phyloP scores from a whole-genome alignment of 73 alveolate genomes.

The Effrenium voratum region DNA sequence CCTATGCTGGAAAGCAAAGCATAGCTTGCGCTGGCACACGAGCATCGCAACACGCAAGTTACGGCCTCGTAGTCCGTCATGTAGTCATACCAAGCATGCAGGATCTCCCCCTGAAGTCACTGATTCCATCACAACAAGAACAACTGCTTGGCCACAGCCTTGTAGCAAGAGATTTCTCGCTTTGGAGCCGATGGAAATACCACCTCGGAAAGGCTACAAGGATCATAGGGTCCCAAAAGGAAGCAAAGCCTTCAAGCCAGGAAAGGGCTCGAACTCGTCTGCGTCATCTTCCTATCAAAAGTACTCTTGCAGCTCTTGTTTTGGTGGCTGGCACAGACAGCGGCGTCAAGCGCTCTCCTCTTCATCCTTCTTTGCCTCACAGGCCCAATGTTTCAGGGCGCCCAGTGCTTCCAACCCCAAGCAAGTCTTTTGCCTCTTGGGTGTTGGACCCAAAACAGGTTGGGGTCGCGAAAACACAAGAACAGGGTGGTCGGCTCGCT shows the following conservation, averaged over 20 bases:
- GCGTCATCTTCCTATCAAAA: too few species aligned
- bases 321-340: too few species aligned
- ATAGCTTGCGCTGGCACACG: neutral
- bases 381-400: neutral
- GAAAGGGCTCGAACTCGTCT: conserved; percentile 85
- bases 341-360: neutral
- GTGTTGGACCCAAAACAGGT: neutral
- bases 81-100: conserved; percentile 88
- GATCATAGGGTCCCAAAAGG: neutral
- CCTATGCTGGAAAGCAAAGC: neutral
- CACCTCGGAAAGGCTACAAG: conserved; percentile 3
- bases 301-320: too few species aligned
- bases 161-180: conserved; percentile 59
- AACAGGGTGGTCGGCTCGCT: neutral
- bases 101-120: conserved; percentile 49
- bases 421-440: conserved; percentile 5
- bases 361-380: conserved; percentile 41
- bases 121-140: neutral
- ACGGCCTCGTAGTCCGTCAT: conserved; percentile 82
- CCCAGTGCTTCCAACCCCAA: too few species aligned
- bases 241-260: conserved; percentile 45
- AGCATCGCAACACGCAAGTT: neutral
- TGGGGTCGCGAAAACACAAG: too few species aligned
- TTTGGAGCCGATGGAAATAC: conserved; percentile 67
- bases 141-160: neutral